A percentile compares a stretch with the other conserved stretches of the same genome.
These are phyloP conservation scores for Dendrobium chrysotoxum DNA, from an alignment of 106 monocot species.

Conservation along the genomic window DNA sequence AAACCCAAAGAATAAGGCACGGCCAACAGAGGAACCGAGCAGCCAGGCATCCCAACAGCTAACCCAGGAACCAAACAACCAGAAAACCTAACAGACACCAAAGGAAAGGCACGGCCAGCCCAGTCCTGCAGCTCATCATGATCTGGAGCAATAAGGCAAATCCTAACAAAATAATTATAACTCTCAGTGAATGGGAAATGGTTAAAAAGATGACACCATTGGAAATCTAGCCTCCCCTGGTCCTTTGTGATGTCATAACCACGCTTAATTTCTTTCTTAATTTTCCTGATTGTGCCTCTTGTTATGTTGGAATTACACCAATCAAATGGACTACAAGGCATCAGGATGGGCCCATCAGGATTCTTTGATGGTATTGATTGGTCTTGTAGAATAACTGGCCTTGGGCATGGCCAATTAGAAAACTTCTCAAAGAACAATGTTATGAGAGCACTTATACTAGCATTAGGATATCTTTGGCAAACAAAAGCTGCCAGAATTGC, in stretches of 20 bases:
- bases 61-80: no score
- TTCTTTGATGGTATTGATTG: slow-evolving; percentile 15
- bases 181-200: slow-evolving; percentile 16
- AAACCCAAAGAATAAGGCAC: no score
- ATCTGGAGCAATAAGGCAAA: slow-evolving; percentile 28
- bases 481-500: slow-evolving; percentile 55
- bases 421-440: slow-evolving; percentile 46
- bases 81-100: not conserved
- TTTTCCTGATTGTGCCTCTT: slow-evolving; percentile 39
- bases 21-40: no score
- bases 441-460: slow-evolving; percentile 30
- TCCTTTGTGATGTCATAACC: slow-evolving; percentile 31
- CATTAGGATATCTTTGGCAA: slow-evolving; percentile 43
- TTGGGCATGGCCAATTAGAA: slow-evolving; percentile 40
- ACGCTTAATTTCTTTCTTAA: slow-evolving; percentile 30
- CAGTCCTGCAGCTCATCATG: slow-evolving; percentile 33
- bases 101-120: slow-evolving; percentile 12
- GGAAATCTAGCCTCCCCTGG: slow-evolving; percentile 13
- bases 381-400: slow-evolving; percentile 36
- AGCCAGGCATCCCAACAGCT: no score
- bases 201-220: slow-evolving; percentile 29
- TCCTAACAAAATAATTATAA: slow-evolving; percentile 18
- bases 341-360: slow-evolving; percentile 39
- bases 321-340: slow-evolving; percentile 41
- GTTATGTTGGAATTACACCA: slow-evolving; percentile 54